These are phyloP conservation scores for Xylaria nigripes DNA, from an alignment of 495 filamentous ascomycete species.

Conservation along the genomic window DNA sequence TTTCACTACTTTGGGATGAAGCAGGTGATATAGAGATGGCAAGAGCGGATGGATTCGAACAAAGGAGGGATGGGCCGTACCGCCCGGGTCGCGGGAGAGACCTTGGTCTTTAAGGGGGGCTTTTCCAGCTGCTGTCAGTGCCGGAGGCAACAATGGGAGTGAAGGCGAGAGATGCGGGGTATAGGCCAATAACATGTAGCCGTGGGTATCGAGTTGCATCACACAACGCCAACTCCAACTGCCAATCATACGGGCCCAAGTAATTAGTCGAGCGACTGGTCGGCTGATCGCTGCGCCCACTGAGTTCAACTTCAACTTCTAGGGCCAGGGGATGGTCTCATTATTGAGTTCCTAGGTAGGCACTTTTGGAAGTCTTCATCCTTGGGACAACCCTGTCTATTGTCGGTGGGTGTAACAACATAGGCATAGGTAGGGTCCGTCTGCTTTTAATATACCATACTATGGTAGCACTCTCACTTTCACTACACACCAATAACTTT, in stretches of 20 bases:
- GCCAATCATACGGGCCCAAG: slow-evolving; percentile 10
- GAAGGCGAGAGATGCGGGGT: slow-evolving; percentile 6
- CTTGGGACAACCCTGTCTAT: no score
- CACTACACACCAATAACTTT: not conserved
- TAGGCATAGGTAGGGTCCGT: no score
- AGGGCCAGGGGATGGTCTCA: not conserved
- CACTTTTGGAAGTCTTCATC: no score
- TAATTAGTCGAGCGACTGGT: slow-evolving; percentile 8
- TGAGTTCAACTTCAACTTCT: not conserved
- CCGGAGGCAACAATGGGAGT: no score
- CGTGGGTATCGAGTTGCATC: slow-evolving; percentile 2
- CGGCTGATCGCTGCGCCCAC: slow-evolving; percentile 8
- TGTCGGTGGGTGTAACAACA: no score
- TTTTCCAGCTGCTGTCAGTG: no score
- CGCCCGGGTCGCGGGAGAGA: not conserved
- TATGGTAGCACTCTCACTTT: no score
- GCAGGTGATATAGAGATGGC: slow-evolving; percentile 1
- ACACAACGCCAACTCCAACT: not conserved
- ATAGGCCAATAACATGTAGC: slow-evolving; percentile 6
- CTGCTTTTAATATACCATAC: no score
- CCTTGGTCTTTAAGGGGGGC: not conserved
- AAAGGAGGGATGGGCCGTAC: not conserved
- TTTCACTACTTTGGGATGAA: slow-evolving; percentile 3
- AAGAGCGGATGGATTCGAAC: not conserved
- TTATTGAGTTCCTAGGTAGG: no score